These are phyloP conservation scores for Penicillium sp. DNA, from an alignment of 2,329 filamentous ascomycete species.

Conservation along the genomic window DNA sequence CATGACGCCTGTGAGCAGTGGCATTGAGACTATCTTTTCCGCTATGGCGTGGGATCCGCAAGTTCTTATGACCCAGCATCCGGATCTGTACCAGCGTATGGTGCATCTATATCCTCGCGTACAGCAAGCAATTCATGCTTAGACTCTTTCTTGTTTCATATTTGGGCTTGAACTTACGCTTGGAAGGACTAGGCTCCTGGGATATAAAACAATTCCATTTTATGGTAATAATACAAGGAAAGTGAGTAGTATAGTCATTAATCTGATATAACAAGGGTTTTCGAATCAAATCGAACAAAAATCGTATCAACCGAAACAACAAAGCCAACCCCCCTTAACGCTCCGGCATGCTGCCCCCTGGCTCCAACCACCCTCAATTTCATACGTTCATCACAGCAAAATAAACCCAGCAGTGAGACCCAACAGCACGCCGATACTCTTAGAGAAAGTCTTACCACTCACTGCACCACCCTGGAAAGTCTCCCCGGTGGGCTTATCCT, in stretches of 20 bases:
- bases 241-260: not conserved
- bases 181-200: not conserved
- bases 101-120: slow-evolving; percentile 82
- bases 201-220: not conserved
- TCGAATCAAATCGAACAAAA: not conserved
- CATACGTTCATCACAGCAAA: not conserved
- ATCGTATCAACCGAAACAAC: not conserved
- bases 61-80: slow-evolving; percentile 79
- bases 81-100: slow-evolving; percentile 80
- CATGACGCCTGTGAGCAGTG: slow-evolving; percentile 82
- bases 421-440: not conserved
- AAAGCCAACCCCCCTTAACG: not conserved
- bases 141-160: not conserved
- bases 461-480: slow-evolving; percentile 8
- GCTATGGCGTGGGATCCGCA: slow-evolving; percentile 69
- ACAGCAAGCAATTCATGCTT: slow-evolving; percentile 73
- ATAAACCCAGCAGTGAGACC: slow-evolving; percentile 4
- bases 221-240: not conserved
- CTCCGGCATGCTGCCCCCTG: no score
- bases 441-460: not conserved
- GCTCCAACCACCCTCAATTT: no score
- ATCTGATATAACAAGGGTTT: not conserved
- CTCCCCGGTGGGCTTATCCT: not conserved
- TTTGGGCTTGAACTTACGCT: not conserved
- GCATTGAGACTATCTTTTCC: slow-evolving; percentile 92